Conservation (phyloP, 2,329 filamentous ascomycete species). For the Hymenotorrendiella dingleyae region DNA sequence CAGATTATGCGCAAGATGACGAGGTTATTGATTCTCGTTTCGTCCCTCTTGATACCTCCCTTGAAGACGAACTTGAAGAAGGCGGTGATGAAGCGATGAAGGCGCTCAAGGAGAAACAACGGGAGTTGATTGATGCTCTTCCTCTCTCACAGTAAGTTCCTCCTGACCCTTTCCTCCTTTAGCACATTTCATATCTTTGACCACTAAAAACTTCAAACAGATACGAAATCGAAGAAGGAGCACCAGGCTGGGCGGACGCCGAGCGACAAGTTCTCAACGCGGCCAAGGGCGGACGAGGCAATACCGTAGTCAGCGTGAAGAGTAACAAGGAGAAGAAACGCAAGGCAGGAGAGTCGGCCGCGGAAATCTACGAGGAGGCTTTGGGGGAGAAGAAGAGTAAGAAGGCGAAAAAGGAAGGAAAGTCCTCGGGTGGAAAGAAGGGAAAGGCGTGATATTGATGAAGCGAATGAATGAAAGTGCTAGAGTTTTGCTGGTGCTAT, state of each 20-base stretch:
- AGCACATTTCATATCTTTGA: background rate
- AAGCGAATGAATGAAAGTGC: too few relatives aligned
- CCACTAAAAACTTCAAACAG: constrained; percentile 34
- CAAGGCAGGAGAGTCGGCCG: constrained; percentile 57
- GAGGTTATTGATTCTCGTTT: constrained; percentile 61
- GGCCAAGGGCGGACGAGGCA: constrained; percentile 48
- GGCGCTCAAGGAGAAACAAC: constrained; percentile 71
- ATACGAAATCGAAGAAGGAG: constrained; percentile 59
- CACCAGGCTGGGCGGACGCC: constrained; percentile 58
- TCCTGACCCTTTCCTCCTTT: background rate
- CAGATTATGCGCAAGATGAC: constrained; percentile 61
- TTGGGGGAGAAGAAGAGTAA: constrained; percentile 44
- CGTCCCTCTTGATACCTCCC: constrained; percentile 60
- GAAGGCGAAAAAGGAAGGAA: constrained; percentile 44
- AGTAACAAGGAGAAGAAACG: constrained; percentile 64
- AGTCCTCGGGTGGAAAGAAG: constrained; percentile 1
- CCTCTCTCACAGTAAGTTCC: constrained; percentile 74
- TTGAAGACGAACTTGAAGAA: constrained; percentile 80
- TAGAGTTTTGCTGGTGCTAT: too few relatives aligned
- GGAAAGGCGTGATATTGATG: background rate
- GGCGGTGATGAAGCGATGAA: constrained; percentile 71
- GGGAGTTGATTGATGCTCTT: constrained; percentile 82
- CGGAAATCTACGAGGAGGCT: constrained; percentile 55
- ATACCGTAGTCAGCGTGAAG: constrained; percentile 74
- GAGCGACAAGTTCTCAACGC: constrained; percentile 68